Conservation (phyloP, 2,329 filamentous ascomycete species). For the Pseudogymnoascus destructans region DNA sequence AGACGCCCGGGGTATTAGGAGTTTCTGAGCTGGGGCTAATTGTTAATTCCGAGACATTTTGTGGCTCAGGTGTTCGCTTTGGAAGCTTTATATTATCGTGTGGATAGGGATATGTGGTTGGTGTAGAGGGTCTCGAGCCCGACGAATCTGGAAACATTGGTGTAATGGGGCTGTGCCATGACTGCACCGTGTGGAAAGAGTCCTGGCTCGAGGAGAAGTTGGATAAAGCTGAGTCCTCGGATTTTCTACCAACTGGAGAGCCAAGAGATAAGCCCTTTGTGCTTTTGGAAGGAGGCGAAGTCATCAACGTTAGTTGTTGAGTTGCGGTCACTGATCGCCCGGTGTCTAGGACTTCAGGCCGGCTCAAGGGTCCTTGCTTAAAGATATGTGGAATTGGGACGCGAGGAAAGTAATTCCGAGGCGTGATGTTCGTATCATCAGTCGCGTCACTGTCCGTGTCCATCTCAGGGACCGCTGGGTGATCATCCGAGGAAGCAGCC, state of each 20-base stretch:
- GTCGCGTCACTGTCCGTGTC: constrained; percentile 19
- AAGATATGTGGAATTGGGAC: constrained; percentile 20
- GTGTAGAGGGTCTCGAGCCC: constrained; percentile 48
- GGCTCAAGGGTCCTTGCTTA: constrained; percentile 20
- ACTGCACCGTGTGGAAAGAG: constrained; percentile 42
- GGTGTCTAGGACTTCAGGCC: constrained; percentile 23
- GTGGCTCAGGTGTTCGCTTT: constrained; percentile 23
- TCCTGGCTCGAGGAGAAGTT: constrained; percentile 36
- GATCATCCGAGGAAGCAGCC: not conserved
- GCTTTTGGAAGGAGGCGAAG: constrained; percentile 30
- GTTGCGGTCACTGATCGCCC: constrained; percentile 30
- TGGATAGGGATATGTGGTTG: constrained; percentile 30
- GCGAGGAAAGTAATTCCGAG: constrained; percentile 21
- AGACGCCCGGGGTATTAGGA: constrained; percentile 18
- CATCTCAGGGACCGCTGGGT: not conserved
- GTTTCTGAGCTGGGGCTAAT: constrained; percentile 12
- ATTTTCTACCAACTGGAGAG: not conserved
- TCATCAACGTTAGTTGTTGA: constrained; percentile 31
- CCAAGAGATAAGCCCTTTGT: constrained; percentile 13
- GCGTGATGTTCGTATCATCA: constrained; percentile 20
- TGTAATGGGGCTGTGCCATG: constrained; percentile 36
- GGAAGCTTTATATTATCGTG: constrained; percentile 31
- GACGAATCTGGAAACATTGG: constrained; percentile 38
- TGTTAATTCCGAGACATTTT: constrained; percentile 27
- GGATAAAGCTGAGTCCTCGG: constrained; percentile 12